These are phyloP conservation scores for Coprinopsis strossmayeri DNA, from an alignment of 768 basidiomycete species.

Conservation along the genomic window DNA sequence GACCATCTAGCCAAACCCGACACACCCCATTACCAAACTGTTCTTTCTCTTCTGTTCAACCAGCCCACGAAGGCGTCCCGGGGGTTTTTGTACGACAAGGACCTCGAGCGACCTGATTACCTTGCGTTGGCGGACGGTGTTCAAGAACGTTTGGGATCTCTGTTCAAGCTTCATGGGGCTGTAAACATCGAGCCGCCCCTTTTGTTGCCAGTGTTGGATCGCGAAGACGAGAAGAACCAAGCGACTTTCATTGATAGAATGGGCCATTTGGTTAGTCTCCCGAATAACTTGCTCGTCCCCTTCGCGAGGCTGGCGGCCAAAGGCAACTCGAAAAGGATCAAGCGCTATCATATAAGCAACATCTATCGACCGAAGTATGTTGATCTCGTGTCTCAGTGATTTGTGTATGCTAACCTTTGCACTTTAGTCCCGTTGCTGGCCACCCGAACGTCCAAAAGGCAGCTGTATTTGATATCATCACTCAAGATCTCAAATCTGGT, in stretches of 20 bases:
- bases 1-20: constrained; percentile 58
- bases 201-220: constrained; percentile 65
- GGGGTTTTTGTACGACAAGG: constrained; percentile 68
- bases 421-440: constrained; percentile 51
- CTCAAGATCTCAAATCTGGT: constrained; percentile 58
- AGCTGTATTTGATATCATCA: constrained; percentile 81
- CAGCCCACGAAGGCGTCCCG: constrained; percentile 60
- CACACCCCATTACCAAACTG: constrained; percentile 73
- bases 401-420: background rate
- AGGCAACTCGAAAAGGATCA: constrained; percentile 60
- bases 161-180: constrained; percentile 88
- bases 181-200: constrained; percentile 82
- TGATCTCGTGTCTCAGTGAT: background rate
- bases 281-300: constrained; percentile 64
- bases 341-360: constrained; percentile 75
- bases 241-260: constrained; percentile 76
- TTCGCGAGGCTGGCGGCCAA: constrained; percentile 83
- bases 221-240: constrained; percentile 56
- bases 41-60: constrained; percentile 73
- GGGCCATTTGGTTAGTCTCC: constrained; percentile 69
- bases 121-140: constrained; percentile 68
- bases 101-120: constrained; percentile 63
- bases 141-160: constrained; percentile 64
- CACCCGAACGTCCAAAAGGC: constrained; percentile 71
- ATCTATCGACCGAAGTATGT: constrained; percentile 62